These are phyloP conservation scores for Aaosphaeria pasadenensis DNA, from an alignment of 2,329 filamentous ascomycete species.

Conservation along the genomic window DNA sequence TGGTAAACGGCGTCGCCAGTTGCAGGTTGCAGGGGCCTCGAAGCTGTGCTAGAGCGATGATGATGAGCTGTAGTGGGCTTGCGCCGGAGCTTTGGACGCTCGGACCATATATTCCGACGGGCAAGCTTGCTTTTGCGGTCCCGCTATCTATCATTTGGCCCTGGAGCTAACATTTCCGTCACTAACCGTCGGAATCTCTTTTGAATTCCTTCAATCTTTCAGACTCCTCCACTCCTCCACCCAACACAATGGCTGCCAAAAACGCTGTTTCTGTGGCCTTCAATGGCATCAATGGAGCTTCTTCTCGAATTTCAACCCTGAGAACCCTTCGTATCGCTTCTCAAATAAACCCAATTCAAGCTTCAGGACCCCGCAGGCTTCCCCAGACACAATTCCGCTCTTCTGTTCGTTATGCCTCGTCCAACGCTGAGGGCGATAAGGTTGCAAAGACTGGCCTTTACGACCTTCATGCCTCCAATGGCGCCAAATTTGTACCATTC, in stretches of 20 bases:
- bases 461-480: constrained; percentile 71
- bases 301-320: constrained; percentile 10
- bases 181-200: constrained; percentile 6
- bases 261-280: constrained; percentile 13
- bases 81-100: constrained; percentile 14
- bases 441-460: constrained; percentile 68
- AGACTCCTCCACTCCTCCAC: constrained; percentile 6
- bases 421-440: constrained; percentile 19
- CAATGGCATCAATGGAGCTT: constrained; percentile 19
- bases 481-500: constrained; percentile 96
- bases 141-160: background rate
- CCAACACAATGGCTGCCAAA: constrained; percentile 27
- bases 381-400: constrained; percentile 8
- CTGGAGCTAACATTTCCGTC: constrained; percentile 6
- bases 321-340: constrained; percentile 10
- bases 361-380: constrained; percentile 24
- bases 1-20: constrained; percentile 7
- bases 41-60: constrained; percentile 5
- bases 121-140: background rate
- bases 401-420: constrained; percentile 26
- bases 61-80: constrained; percentile 16
- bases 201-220: constrained; percentile 2
- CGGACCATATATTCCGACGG: constrained; percentile 6
- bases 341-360: constrained; percentile 12
- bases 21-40: constrained; percentile 1